Base-by-base conservation (phyloP, 1,139 yeast genomes). In the Kluyveromyces marxianus region DNA sequence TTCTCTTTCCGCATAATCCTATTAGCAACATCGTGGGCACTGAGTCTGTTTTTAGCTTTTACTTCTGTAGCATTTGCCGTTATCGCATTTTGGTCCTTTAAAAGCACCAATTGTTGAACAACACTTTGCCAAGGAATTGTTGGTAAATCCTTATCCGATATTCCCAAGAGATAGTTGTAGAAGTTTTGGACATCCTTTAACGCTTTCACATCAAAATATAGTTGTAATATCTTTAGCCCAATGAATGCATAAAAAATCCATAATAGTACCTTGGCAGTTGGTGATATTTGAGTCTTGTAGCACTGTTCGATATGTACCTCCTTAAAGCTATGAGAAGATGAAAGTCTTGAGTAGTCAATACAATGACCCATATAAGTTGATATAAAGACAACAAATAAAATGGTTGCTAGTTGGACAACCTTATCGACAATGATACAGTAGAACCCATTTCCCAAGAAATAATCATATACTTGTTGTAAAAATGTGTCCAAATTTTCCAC, bases 1-100 rank as follows among this genome's bases (percentile, higher is more conserved):
- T 92, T 92, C 54, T 94, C 98, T 54, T 83, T 84, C 47, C 99
- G 73, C 98, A 92, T 90, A 48, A 92, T 86, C 50, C 98, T 72
- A 62, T 92, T 94, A 10, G 97, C 97, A 47, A 92, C 87, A 58
- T 84, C 95, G 63, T 89, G 97, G 3, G 97, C 95, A 60, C 87
- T 92, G 46, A 92, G 72, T 50, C 90, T 71, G 42, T 81, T 79
- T 56, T 83, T 84, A 0, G 90, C 79, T 49, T 78, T 81, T 47
- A 81, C 71, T 61, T 81, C 86, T 49, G 78, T 74, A 8, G 68
- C 71, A 48, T 70, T 70, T n/a, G 71, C 65, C 28, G 66, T 61
- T 35, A 66, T 53, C 21, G 94, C 87, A 65, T 92, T 92, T 55
- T 83, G 86, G 55, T 88, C 92, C 54, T 86, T 79, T 44, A 92